Evolutionary conservation across 1,284 basidiomycete species (phyloP).

Genomic region (Cryptococcus amylolentus): DNA sequence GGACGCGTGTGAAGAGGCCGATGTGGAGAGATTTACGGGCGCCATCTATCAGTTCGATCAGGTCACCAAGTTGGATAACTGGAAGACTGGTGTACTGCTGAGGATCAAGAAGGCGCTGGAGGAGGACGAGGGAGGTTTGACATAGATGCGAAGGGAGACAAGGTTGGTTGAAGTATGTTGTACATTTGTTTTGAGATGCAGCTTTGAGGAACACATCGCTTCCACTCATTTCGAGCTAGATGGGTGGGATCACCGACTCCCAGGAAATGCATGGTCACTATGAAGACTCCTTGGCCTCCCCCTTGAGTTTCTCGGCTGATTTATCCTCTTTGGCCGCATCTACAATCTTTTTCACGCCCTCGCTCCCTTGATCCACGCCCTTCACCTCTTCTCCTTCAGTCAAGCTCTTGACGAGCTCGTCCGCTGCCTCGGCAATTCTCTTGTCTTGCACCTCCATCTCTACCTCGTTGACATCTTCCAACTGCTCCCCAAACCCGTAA

Average conservation of each 20-base stretch:
- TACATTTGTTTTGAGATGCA: neutral
- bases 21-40: conserved; percentile 63
- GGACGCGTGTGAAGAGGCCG: conserved; percentile 74
- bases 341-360: conserved; percentile 15
- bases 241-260: no score
- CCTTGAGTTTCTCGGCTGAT: neutral
- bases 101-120: conserved; percentile 80
- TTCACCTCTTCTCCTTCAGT: conserved; percentile 15
- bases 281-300: neutral
- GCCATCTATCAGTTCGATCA: conserved; percentile 83
- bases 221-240: neutral
- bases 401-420: conserved; percentile 25
- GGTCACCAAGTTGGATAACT: conserved; percentile 84
- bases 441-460: conserved; percentile 5
- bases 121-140: conserved; percentile 55
- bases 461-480: conserved; percentile 4
- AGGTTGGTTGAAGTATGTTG: neutral
- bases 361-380: conserved; percentile 20
- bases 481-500: conserved; percentile 58
- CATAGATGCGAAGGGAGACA: conserved; percentile 27
- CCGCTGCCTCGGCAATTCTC: conserved; percentile 22
- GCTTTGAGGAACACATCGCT: neutral
- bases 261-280: neutral
- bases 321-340: conserved; percentile 5
- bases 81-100: conserved; percentile 85